Evolutionary conservation across 1,139 yeast species (phyloP).

Genomic region (Hyphopichia pseudoburtonii): DNA sequence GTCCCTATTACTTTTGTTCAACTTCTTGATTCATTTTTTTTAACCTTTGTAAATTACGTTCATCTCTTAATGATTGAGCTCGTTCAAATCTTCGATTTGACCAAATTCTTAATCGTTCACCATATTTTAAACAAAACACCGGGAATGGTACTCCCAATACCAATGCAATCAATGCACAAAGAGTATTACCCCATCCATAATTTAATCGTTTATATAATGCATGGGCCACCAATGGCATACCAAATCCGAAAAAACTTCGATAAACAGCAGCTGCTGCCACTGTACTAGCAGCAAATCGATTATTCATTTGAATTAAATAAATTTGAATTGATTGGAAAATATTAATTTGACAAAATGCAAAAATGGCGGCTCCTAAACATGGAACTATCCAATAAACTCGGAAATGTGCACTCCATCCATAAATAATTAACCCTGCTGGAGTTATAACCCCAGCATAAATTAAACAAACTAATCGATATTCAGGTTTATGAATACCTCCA

Average conservation of each 20-base stretch:
- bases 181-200: slow-evolving; percentile 68
- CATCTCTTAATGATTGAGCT: slow-evolving; percentile 42
- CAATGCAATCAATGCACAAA: slow-evolving; percentile 56
- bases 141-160: slow-evolving; percentile 67
- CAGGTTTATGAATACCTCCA: slow-evolving; percentile 58
- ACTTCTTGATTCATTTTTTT: slow-evolving; percentile 9
- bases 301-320: slow-evolving; percentile 65
- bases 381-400: slow-evolving; percentile 58
- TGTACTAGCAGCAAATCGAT: slow-evolving; percentile 59
- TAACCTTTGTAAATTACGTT: slow-evolving; percentile 28
- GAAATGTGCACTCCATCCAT: slow-evolving; percentile 63
- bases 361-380: slow-evolving; percentile 51
- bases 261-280: slow-evolving; percentile 65
- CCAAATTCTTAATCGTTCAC: slow-evolving; percentile 56
- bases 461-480: slow-evolving; percentile 50
- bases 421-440: slow-evolving; percentile 57
- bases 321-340: slow-evolving; percentile 61
- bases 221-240: slow-evolving; percentile 51
- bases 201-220: slow-evolving; percentile 45
- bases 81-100: slow-evolving; percentile 47
- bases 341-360: slow-evolving; percentile 57
- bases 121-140: slow-evolving; percentile 52
- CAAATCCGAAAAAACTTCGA: slow-evolving; percentile 57
- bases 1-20: too few species aligned
- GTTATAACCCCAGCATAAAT: slow-evolving; percentile 45